Conservation (phyloP, 2,329 filamentous ascomycete species). For the Aspergillus sergii region DNA sequence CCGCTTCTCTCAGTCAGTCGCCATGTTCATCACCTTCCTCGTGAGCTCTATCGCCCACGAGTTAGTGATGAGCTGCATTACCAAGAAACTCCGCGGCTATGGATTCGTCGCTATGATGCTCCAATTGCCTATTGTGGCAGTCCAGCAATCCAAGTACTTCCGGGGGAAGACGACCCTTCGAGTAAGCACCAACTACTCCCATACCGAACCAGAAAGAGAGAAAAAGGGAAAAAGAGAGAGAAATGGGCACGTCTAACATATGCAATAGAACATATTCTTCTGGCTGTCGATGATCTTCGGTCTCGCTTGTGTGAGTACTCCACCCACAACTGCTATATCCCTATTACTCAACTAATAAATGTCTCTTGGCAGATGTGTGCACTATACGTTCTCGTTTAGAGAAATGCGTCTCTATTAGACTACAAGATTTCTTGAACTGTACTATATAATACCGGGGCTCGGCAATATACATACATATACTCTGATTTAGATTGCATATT, state of each 20-base stretch:
- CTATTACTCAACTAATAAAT: neutral
- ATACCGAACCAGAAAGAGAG: neutral
- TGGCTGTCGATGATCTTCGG: constrained; percentile 92
- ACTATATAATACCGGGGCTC: neutral
- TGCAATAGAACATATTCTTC: constrained; percentile 71
- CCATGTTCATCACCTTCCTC: constrained; percentile 88
- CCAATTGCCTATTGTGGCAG: constrained; percentile 90
- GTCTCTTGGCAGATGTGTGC: constrained; percentile 55
- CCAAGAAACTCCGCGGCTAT: constrained; percentile 92
- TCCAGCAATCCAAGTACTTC: constrained; percentile 80
- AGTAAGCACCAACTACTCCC: constrained; percentile 35
- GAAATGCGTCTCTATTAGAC: neutral
- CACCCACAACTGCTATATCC: neutral
- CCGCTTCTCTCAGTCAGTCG: constrained; percentile 73
- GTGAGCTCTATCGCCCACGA: constrained; percentile 90
- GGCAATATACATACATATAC: neutral
- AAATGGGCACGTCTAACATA: neutral
- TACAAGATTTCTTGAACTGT: neutral
- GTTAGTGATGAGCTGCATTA: constrained; percentile 96
- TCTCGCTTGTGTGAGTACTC: constrained; percentile 70
- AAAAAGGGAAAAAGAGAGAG: neutral
- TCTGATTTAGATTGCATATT: neutral
- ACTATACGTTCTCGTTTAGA: constrained; percentile 60
- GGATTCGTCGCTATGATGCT: constrained; percentile 95
- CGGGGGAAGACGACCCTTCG: constrained; percentile 76